These are phyloP conservation scores for Pseudomonodictys pantanalensis DNA, from an alignment of 495 filamentous ascomycete species.

Conservation along the genomic window DNA sequence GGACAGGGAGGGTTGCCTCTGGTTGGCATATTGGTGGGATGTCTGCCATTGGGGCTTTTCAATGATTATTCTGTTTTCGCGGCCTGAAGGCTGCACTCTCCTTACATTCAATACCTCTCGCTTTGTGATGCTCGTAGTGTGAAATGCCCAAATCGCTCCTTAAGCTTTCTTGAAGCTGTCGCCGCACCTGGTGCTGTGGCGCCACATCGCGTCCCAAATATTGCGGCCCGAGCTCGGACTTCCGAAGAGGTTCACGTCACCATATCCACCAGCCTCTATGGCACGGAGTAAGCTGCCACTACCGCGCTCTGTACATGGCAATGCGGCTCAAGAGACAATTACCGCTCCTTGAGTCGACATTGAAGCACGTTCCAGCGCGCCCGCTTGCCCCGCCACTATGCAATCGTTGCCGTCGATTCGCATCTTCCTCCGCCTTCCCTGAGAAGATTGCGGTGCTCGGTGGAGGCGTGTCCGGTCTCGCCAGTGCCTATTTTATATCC, in stretches of 20 bases:
- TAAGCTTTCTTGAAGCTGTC: too few relatives aligned
- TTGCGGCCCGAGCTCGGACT: slow-evolving; percentile 12
- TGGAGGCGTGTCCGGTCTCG: slow-evolving; percentile 86
- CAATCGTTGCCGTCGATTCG: slow-evolving; percentile 10
- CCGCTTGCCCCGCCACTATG: slow-evolving; percentile 18
- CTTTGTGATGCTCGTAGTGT: not conserved
- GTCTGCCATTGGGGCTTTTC: not conserved
- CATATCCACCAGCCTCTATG: not conserved
- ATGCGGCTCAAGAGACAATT: slow-evolving; percentile 33
- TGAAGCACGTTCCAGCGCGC: slow-evolving; percentile 16
- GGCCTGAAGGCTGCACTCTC: not conserved
- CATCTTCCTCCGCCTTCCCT: slow-evolving; percentile 6
- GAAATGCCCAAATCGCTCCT: not conserved
- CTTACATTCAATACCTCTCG: not conserved
- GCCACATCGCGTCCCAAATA: too few relatives aligned
- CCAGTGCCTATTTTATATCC: slow-evolving; percentile 70
- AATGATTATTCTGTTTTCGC: not conserved
- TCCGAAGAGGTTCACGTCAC: not conserved
- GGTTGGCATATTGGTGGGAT: not conserved
- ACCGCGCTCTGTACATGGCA: slow-evolving; percentile 18
- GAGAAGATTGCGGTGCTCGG: slow-evolving; percentile 70
- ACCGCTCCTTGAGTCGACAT: slow-evolving; percentile 25
- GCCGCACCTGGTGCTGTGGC: not conserved
- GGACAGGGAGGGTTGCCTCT: not conserved
- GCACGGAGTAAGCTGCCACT: not conserved